Percentiles rank a stretch among this genome's conserved stretches.
Conservation (phyloP, 2,329 filamentous ascomycete genomes). For the Arthrobotrys iridis region DNA sequence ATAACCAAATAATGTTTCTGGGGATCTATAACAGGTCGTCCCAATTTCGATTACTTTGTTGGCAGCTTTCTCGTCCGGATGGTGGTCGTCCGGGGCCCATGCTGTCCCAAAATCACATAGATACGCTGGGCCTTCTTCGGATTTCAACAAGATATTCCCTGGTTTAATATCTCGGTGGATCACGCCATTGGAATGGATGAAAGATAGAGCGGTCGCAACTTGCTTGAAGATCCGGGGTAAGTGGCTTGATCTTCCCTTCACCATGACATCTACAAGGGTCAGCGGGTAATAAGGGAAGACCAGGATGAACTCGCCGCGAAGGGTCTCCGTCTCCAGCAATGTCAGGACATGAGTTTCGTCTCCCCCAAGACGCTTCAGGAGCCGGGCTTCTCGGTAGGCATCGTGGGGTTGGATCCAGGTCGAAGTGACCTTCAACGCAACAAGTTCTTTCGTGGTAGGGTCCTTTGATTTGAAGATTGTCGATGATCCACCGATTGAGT, state of each 20-base stretch:
- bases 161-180: conserved; percentile 96
- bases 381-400: conserved; percentile 78
- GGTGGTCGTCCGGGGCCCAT: conserved; percentile 74
- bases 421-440: conserved; percentile 87
- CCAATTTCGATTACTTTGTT: conserved; percentile 91
- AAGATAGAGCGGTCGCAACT: conserved; percentile 64
- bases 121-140: conserved; percentile 75
- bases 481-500: conserved; percentile 76
- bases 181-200: conserved; percentile 78
- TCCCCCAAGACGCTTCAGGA: conserved; percentile 70
- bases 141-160: conserved; percentile 80
- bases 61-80: conserved; percentile 70
- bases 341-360: conserved; percentile 70
- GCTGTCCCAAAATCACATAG: conserved; percentile 93
- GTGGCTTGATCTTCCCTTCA: conserved; percentile 58
- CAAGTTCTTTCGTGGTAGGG: conserved; percentile 63
- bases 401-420: conserved; percentile 82
- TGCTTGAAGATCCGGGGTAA: conserved; percentile 54
- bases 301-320: conserved; percentile 76
- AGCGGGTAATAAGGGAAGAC: conserved; percentile 85
- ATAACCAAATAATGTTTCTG: conserved; percentile 88
- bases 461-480: conserved; percentile 77
- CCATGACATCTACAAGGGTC: conserved; percentile 76
- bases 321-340: conserved; percentile 75
- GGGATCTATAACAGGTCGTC: conserved; percentile 88